phyloP scores from a whole-genome alignment of 768 basidiomycete species.

The Leccinum barrowsii region DNA sequence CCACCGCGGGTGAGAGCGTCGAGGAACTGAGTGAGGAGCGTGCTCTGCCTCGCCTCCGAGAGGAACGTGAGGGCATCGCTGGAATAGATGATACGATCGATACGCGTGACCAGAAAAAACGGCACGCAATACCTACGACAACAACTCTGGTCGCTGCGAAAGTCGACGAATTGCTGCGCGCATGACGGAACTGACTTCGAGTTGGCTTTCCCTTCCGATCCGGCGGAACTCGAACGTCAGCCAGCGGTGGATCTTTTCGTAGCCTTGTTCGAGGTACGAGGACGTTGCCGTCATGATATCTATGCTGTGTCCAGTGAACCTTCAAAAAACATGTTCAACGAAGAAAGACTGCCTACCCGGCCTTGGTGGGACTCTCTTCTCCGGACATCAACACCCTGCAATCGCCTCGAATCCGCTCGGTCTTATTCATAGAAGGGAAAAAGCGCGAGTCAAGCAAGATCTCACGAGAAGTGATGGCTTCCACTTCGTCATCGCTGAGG shows the following conservation, averaged over 20 bases:
- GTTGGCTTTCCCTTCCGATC: constrained; percentile 66
- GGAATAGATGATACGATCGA: constrained; percentile 4
- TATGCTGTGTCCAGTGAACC: constrained; percentile 43
- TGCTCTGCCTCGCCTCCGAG: constrained; percentile 76
- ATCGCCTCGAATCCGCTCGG: constrained; percentile 76
- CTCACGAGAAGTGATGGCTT: constrained; percentile 74
- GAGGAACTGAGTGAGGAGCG: constrained; percentile 78
- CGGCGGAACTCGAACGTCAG: constrained; percentile 80
- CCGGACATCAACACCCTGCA: constrained; percentile 86
- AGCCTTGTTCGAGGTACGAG: constrained; percentile 81
- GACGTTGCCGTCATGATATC: constrained; percentile 88
- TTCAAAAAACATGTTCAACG: not conserved
- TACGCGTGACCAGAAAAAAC: not conserved
- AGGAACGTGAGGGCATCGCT: constrained; percentile 77
- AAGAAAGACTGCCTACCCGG: constrained; percentile 50
- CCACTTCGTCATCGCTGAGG: constrained; percentile 65
- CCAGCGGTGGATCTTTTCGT: constrained; percentile 86
- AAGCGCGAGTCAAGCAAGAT: constrained; percentile 70
- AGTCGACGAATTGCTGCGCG: constrained; percentile 71
- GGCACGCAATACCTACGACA: constrained; percentile 35
- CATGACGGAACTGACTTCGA: constrained; percentile 66
- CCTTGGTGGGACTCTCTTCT: constrained; percentile 72
- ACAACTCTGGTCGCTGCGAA: constrained; percentile 71
- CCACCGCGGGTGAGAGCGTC: constrained; percentile 86
- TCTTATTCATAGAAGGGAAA: constrained; percentile 85